Evolutionary conservation across 202 grass and related monocot genomes (phyloP).

Genomic region (Elaeis oleifera): DNA sequence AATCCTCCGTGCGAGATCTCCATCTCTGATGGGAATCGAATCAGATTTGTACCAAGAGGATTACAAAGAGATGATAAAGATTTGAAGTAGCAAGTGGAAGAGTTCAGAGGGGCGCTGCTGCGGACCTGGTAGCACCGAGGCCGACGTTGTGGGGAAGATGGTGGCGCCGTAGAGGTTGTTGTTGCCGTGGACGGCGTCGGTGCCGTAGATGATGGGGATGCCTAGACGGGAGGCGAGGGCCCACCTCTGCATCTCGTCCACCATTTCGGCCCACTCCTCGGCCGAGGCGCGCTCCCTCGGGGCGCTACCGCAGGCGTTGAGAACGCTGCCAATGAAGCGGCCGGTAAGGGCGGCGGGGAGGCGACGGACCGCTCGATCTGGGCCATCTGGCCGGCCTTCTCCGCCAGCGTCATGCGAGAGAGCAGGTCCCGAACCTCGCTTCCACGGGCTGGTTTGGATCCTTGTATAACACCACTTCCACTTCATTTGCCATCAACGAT

Average conservation of each 20-base stretch:
- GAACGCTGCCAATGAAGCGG: conserved; percentile 58
- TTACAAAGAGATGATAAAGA: too few species aligned
- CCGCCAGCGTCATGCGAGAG: conserved; percentile 67
- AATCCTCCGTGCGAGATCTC: conserved; percentile 49
- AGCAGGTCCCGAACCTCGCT: conserved; percentile 58
- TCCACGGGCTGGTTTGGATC: conserved; percentile 66
- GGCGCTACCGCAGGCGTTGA: conserved; percentile 62
- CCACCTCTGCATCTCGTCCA: conserved; percentile 68
- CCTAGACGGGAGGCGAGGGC: conserved; percentile 70
- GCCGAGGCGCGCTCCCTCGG: conserved; percentile 41
- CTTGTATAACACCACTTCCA: conserved; percentile 35
- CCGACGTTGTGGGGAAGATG: conserved; percentile 83
- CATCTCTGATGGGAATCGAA: conserved; percentile 46
- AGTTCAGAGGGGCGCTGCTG: not conserved
- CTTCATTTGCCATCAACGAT: conserved; percentile 1
- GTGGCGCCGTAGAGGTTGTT: conserved; percentile 90
- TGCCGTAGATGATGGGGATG: conserved; percentile 75
- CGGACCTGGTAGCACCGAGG: conserved; percentile 67
- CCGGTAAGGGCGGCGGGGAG: conserved; percentile 34
- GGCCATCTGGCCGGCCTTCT: conserved; percentile 87
- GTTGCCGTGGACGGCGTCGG: conserved; percentile 82
- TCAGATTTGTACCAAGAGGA: not conserved
- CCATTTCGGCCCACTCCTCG: conserved; percentile 72
- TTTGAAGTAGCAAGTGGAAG: too few species aligned
- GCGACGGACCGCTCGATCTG: conserved; percentile 80